Conservation (phyloP, 257 asterid genomes). For the Solanum infundibuliforme region DNA sequence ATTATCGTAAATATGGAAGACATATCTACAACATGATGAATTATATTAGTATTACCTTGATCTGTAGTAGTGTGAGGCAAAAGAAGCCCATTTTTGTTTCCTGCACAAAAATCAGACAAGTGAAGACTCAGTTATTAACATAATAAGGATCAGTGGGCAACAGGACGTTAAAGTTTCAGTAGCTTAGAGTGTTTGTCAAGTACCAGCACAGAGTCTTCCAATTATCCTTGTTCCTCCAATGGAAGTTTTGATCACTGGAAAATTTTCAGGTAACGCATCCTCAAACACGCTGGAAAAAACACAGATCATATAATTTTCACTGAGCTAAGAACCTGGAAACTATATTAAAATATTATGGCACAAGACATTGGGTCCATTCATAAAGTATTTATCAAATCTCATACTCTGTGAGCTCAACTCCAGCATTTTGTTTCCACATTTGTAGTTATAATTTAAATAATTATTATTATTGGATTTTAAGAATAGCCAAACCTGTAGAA, state of each 20-base stretch:
- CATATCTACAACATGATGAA: not conserved
- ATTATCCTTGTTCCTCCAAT: conserved; percentile 77
- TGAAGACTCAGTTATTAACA: not conserved
- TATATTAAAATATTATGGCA: too few relatives aligned
- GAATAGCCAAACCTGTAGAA: conserved; percentile 44
- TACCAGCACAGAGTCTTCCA: conserved; percentile 91
- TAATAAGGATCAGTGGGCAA: too few relatives aligned
- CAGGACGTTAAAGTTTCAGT: not conserved
- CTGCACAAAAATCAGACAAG: conserved; percentile 15
- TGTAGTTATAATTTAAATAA: not conserved
- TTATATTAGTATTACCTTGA: conserved; percentile 42
- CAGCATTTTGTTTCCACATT: not conserved
- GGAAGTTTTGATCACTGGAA: conserved; percentile 81
- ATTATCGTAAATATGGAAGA: not conserved
- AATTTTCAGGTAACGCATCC: conserved; percentile 54
- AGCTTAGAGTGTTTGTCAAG: not conserved
- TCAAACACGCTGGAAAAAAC: conserved; percentile 48
- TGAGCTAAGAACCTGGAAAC: too few relatives aligned
- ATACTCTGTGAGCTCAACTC: not conserved
- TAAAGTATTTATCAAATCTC: too few relatives aligned
- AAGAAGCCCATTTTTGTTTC: conserved; percentile 87
- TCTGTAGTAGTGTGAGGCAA: conserved; percentile 93
- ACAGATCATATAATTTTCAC: not conserved
- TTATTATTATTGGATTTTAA: not conserved
- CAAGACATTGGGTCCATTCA: too few relatives aligned